Base-by-base conservation (phyloP, 2,329 filamentous ascomycete species). In the Sporothrix phasma region DNA sequence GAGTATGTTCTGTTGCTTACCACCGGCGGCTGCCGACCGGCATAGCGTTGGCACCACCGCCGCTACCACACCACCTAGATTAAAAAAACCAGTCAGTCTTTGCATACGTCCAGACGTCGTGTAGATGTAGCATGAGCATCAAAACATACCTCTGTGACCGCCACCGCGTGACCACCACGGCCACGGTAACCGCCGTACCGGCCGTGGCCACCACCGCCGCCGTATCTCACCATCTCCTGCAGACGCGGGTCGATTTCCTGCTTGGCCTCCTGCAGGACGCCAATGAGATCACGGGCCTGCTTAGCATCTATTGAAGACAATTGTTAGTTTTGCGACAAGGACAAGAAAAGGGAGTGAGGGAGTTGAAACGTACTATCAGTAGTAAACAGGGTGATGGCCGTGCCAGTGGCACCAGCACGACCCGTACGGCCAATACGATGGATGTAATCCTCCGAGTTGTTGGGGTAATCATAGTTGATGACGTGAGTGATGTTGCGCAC, bases 401-500 rank as follows among this genome's bases (percentile, higher is more conserved):
- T 97, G 80, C 94, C 94, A 69, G 88, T 90, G 73, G 88, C 88
- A 80, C 94, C 94, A 75, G 94, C 93, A 82, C 93, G 90, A 72
- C 94, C 93, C 72, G 94, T 97, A 80, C 94, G 89, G 73, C 94
- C 94, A 77, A 93, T 94, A 77, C 94, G 89, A 76, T 97, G 94
- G 71, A 97, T 96, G 74, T 97, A 97, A 75, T 97, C 93, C 81
- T 99, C 94, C 73, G 94, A 86, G 79, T 97, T 97, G 83, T 97
- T 97, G 77, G 93, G 93, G 80, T 97, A 97, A 78, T 97, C 94
- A 90, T 97, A 97, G 87, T 97, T 97, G 81, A 99, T 85, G 80
- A 99, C 94, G 82, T 99, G 94, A 80, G 94, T 97, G 82, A 99
- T 99, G 85, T 99, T 96, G 47, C 92, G 93, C 83, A 99, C 94